These are phyloP conservation scores for Dendrobium chrysotoxum DNA, from an alignment of 106 monocot genomes.

Conservation along the genomic window DNA sequence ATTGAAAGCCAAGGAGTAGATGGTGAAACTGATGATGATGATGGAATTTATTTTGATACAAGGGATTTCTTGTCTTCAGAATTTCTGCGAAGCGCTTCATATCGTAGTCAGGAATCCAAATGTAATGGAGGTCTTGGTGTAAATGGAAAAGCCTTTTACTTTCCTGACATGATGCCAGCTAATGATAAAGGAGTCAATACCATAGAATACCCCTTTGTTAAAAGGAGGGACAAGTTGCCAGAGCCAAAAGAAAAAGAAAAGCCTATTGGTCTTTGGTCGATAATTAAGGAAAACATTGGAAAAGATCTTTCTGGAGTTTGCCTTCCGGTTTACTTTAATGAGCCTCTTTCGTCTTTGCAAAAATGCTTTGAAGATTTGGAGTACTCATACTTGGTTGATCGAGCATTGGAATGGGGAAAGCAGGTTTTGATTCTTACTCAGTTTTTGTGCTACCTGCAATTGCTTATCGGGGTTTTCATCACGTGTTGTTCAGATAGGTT, in stretches of 20 bases:
- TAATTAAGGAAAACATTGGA: conserved; percentile 97
- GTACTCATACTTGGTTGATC: conserved; percentile 84
- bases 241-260: conserved; percentile 96
- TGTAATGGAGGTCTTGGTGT: conserved; percentile 33
- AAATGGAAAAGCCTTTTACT: conserved; percentile 13
- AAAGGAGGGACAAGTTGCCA: conserved; percentile 71
- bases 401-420: conserved; percentile 81
- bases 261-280: conserved; percentile 92
- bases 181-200: conserved; percentile 23
- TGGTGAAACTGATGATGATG: conserved; percentile 86
- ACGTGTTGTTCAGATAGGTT: not conserved
- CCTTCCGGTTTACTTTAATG: conserved; percentile 96
- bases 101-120: conserved; percentile 53
- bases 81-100: conserved; percentile 78
- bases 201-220: conserved; percentile 58
- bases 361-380: conserved; percentile 99
- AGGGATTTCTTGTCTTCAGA: conserved; percentile 78
- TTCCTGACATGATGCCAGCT: conserved; percentile 19
- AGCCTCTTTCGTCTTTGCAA: conserved; percentile 88
- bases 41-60: conserved; percentile 81
- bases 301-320: conserved; percentile 98
- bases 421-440: conserved; percentile 40
- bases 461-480: not conserved
- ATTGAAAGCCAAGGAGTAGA: conserved; percentile 86
- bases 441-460: not conserved